Evolutionary conservation across 2,329 filamentous ascomycete species (phyloP).

Genomic region (Fusarium sp.): DNA sequence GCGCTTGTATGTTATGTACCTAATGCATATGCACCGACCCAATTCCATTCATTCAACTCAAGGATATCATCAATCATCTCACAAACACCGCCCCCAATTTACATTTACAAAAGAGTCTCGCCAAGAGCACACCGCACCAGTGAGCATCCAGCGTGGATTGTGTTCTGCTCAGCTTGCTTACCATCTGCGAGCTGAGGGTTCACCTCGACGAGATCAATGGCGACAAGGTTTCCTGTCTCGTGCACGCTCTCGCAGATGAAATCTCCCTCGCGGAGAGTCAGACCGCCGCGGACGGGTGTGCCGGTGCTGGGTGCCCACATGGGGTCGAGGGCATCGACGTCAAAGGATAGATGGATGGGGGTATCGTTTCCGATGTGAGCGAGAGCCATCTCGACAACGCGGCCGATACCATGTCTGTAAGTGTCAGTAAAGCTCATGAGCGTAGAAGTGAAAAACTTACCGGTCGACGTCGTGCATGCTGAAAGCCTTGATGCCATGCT

Average conservation of each 20-base stretch:
- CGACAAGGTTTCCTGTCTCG: constrained; percentile 80
- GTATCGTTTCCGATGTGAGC: constrained; percentile 94
- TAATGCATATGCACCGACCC: constrained; percentile 33
- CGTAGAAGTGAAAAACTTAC: constrained; percentile 56
- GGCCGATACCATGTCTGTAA: constrained; percentile 85
- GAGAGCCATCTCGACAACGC: constrained; percentile 97
- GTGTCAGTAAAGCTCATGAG: constrained; percentile 3
- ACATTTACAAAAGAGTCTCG: constrained; percentile 58
- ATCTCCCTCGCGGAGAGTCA: constrained; percentile 95
- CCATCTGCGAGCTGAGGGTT: constrained; percentile 76
- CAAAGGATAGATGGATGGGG: constrained; percentile 96
- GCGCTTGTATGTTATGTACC: constrained; percentile 35
- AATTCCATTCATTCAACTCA: constrained; percentile 43
- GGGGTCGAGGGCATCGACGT: constrained; percentile 95
- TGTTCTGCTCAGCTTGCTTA: constrained; percentile 79
- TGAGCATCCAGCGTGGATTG: constrained; percentile 88
- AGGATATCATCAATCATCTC: constrained; percentile 37
- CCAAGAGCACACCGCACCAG: constrained; percentile 91
- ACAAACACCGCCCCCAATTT: constrained; percentile 6
- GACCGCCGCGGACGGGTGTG: constrained; percentile 89
- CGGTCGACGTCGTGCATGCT: constrained; percentile 98
- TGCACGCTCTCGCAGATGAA: constrained; percentile 93
- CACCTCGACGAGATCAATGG: constrained; percentile 85
- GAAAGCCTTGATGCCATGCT: constrained; percentile 93
- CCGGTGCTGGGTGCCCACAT: constrained; percentile 97